Evolutionary conservation across 495 filamentous ascomycete genomes (phyloP).

Genomic region (Aspergillus panamensis): DNA sequence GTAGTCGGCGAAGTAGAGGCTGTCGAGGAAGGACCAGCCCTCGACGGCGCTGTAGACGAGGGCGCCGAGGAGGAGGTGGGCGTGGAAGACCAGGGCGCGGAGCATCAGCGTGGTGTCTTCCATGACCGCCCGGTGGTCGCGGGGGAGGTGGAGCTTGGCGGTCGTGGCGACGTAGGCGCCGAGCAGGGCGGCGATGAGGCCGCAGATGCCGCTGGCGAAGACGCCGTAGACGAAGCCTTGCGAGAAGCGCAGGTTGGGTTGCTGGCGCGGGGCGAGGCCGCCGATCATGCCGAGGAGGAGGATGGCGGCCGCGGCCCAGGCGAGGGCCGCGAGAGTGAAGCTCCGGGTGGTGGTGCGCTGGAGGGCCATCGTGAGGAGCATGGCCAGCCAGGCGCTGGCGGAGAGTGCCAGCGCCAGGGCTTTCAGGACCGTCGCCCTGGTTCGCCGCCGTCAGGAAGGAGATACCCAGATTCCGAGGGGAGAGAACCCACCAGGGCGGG

Average conservation of each 20-base stretch:
- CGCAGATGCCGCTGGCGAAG: slow-evolving; percentile 72
- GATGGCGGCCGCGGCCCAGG: too few species aligned
- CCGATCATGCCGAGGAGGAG: too few species aligned
- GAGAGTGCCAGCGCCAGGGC: too few species aligned
- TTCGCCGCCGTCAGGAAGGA: too few species aligned
- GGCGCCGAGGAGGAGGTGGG: slow-evolving; percentile 73
- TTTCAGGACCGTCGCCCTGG: too few species aligned
- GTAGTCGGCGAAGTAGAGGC: slow-evolving; percentile 79
- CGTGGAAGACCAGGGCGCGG: slow-evolving; percentile 74
- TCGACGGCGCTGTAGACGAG: slow-evolving; percentile 69
- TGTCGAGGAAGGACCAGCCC: slow-evolving; percentile 73
- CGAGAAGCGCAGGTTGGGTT: slow-evolving; percentile 20
- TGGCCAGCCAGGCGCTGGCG: too few species aligned
- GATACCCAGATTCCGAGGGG: too few species aligned
- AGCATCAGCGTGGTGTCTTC: slow-evolving; percentile 83
- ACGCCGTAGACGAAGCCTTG: slow-evolving; percentile 69
- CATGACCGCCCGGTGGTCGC: slow-evolving; percentile 66
- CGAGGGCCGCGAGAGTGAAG: too few species aligned
- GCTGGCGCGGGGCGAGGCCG: too few species aligned
- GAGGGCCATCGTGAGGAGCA: too few species aligned
- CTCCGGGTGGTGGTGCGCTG: too few species aligned
- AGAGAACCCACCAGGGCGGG: too few species aligned
- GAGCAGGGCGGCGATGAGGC: slow-evolving; percentile 68
- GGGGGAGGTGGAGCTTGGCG: slow-evolving; percentile 57
- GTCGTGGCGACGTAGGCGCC: slow-evolving; percentile 66